Base-by-base conservation (phyloP, 176 grass and related monocot species). In the Puya raimondii region DNA sequence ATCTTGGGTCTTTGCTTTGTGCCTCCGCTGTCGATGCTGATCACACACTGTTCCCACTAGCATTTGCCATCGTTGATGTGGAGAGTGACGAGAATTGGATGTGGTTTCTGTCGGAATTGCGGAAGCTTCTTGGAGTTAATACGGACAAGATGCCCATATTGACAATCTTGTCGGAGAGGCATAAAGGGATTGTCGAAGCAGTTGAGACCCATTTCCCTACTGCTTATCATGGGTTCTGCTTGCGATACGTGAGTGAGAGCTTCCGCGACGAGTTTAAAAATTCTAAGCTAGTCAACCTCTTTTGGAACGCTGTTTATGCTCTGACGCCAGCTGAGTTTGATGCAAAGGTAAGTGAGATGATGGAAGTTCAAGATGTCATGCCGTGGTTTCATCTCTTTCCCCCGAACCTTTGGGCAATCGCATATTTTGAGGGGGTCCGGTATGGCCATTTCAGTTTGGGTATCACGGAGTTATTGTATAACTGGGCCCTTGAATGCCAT, bases 241-340 rank as follows among this genome's bases (percentile, higher is more conserved):
- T 97, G 71, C 83, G 94, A 80, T 73, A 90, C 15, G 82, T 93
- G 47, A 97, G 84, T 26, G 94, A 93, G 82, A 97, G 27, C 84
- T 97, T 97, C 61, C 83, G 86, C 50, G 89, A 97, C 23, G 94
- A 97, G 72, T 97, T 97, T 78, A 97, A 92, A 80, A 97, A 92
- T 76, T 84, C 94, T 66, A 93, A 97, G 87, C 74, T 97, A 65
- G 84, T 97, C 25, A 97, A 90, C 72, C 82, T 93, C 76, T 97
- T 97, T 49, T 97, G 94, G 94, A 88, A 75, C 72, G 86, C 94
- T 49, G 84, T 93, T 72, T 97, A 97, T 79, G 69, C 94, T 81
- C 87, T 97, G 48, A 90, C 87, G 12, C 12, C 82, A 59, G 72
- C 79, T 63, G 94, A 90, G 74, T 97, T 97, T 80, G 84, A 97